Evolutionary conservation across 352 stramenopile genomes (phyloP), one percentile per base, ranked within the genome.

Genomic region (Halophytophthora batemanensis): DNA sequence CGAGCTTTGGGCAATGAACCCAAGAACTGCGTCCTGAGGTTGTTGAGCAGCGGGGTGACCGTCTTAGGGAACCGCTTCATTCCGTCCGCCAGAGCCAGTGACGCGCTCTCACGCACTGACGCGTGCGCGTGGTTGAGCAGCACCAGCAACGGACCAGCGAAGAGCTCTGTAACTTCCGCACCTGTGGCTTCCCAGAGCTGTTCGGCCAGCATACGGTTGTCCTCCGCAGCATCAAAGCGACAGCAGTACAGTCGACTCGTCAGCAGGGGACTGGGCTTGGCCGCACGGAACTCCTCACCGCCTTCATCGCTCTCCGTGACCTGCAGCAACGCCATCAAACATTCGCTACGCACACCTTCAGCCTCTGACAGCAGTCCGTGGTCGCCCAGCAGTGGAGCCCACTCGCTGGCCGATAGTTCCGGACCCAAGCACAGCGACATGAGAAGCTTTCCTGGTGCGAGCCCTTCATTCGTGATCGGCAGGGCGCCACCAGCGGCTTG

Each of bases 21-120:
- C 36, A 77, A 44, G 50, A 93, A 90, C 38, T 90, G 70, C 6
- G 70, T 61, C 64, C 84, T 81, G 6, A 95, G 56, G 45, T 82
- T 77, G 49, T 89, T 78, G 29, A 90, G 48, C 34, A 87, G 61
- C 3, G 73, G 75, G 25, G 74, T 83, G 48, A 87, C 74, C 17
- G 75, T 79, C 57, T 92, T 72, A 0, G 82, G 81, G 69, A 89
- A 93, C 50, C 86, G 79, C 37, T 70, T 72, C 77, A 96, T 86
- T 34, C 81, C 87, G 23, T 86, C 69, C 2, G 86, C 86, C 51
- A 96, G 71, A 17, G 85, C 84, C 15, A 86, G 68, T 31, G 79
- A 77, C 10, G 86, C 86, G 6, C 76, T 87, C 51, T 88, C 77
- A 29, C 87, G 86, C 4, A 96, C 84, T 43, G 88, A 88, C 21